Evolutionary conservation across 768 basidiomycete species (phyloP), one percentile per base, ranked within the genome.

Genomic region (Cytidiella melzeri): DNA sequence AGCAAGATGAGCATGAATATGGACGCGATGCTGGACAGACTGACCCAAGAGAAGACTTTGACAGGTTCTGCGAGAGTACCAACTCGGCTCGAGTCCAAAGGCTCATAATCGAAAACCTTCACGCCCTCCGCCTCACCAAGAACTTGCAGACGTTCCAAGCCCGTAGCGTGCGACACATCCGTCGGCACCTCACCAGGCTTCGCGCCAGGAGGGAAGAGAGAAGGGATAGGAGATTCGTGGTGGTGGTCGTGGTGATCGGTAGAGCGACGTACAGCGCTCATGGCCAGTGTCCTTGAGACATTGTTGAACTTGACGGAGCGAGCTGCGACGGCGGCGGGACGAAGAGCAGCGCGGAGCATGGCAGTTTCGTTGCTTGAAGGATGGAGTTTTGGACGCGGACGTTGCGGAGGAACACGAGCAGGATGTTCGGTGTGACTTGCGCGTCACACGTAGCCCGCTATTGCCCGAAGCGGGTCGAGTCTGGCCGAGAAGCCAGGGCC

Each of bases 141-240:
- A 43, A 96, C 73, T 70, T 99, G 91, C 63, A 96, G 81, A 69
- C 95, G 91, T 69, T 97, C 94, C 48, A 97, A 75, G 81, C 95
- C 95, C 58, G 95, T 99, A 13, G 94, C 81, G 70, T 99, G 95
- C 55, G 88, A 80, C 55, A 84, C 74, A 69, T 92, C 89, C 51
- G 87, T 87, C 46, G 92, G 84, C 55, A 92, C 80, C 58, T 81
- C 76, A 45, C 88, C 85, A 25, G 79, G 49, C 64, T 86, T 82
- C 61, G 76, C 79, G 64, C 90, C 90, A 44, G 76, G 61, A 55
- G 90, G 89, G 56, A 73, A 84, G 55, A 92, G 69, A 43, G 88
- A 86, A 51, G 82, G 71, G 13, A 78, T 73, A 27, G 82, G 67
- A 18, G 67, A 34, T 34, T 34, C 30, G 15, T 34, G 30, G 30